A percentile compares a stretch with the other conserved stretches of the same genome.
These are phyloP conservation scores for Saccharomyces paradoxus DNA, from an alignment of 805 yeast genomes.

Conservation along the genomic window DNA sequence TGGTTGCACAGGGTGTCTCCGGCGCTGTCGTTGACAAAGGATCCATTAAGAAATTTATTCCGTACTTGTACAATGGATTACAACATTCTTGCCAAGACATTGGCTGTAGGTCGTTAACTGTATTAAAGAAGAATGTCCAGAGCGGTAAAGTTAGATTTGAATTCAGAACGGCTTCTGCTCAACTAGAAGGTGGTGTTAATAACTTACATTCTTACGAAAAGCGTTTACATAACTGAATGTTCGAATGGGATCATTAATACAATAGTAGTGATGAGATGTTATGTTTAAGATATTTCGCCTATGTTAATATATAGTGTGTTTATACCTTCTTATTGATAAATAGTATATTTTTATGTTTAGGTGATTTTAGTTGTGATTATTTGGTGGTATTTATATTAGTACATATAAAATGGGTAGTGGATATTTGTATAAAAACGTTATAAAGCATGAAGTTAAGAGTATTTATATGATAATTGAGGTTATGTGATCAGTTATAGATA, in stretches of 20 bases:
- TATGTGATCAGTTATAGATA: neutral
- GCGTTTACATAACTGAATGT: constrained; percentile 44
- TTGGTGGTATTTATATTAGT: too few species aligned
- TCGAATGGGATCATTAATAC: too few species aligned
- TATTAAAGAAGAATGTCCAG: constrained; percentile 56
- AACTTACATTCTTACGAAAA: constrained; percentile 73
- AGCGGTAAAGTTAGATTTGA: constrained; percentile 81
- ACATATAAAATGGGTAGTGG: too few species aligned
- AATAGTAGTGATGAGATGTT: too few species aligned
- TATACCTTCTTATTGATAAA: too few species aligned
- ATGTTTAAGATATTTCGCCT: too few species aligned
- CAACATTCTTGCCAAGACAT: constrained; percentile 99
- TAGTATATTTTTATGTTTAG: too few species aligned
- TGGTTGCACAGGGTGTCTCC: constrained; percentile 98
- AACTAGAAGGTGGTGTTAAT: constrained; percentile 96
- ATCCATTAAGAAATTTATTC: constrained; percentile 84
- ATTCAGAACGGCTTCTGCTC: constrained; percentile 97
- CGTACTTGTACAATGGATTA: constrained; percentile 88
- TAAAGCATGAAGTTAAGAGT: too few species aligned
- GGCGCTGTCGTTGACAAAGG: constrained; percentile 97
- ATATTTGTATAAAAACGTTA: too few species aligned
- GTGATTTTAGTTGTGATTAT: too few species aligned
- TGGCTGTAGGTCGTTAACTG: constrained; percentile 64
- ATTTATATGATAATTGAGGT: too few species aligned
- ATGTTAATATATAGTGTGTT: too few species aligned